Percentiles rank a stretch among this genome's conserved stretches.
Conservation (phyloP, 805 yeast species). For the Saturnispora galanensis region DNA sequence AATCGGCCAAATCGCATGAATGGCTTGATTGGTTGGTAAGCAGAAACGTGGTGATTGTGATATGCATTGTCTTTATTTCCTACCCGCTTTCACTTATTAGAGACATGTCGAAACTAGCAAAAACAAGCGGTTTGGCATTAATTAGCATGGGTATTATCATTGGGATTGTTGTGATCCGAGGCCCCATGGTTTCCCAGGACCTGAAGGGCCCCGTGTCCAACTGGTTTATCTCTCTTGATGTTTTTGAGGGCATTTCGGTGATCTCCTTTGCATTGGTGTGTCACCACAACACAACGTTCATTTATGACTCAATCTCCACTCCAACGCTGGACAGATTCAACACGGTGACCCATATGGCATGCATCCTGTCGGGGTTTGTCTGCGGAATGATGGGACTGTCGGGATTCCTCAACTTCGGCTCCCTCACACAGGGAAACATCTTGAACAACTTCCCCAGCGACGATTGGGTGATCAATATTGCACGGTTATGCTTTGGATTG, state of each 20-base stretch:
- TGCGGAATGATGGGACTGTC: slow-evolving; percentile 70
- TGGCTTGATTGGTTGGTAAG: slow-evolving; percentile 47
- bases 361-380: slow-evolving; percentile 69
- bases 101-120: slow-evolving; percentile 78
- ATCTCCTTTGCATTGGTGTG: slow-evolving; percentile 93
- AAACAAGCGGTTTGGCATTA: slow-evolving; percentile 78
- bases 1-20: slow-evolving; percentile 25
- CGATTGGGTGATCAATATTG: slow-evolving; percentile 71
- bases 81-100: slow-evolving; percentile 73
- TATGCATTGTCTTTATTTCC: slow-evolving; percentile 64
- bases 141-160: slow-evolving; percentile 78
- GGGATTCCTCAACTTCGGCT: slow-evolving; percentile 69
- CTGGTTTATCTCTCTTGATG: slow-evolving; percentile 47
- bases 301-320: slow-evolving; percentile 69
- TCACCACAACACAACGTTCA: slow-evolving; percentile 88
- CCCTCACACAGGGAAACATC: slow-evolving; percentile 75
- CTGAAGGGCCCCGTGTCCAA: slow-evolving; percentile 40
- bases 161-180: slow-evolving; percentile 59
- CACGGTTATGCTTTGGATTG: slow-evolving; percentile 83
- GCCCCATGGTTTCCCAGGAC: slow-evolving; percentile 46
- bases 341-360: slow-evolving; percentile 72
- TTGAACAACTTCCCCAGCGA: slow-evolving; percentile 75
- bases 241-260: slow-evolving; percentile 89
- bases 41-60: slow-evolving; percentile 59
- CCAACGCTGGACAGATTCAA: slow-evolving; percentile 73